These are phyloP conservation scores for Coemansia aciculifera DNA, from an alignment of 192 early-diverging fungal species.

Conservation along the genomic window DNA sequence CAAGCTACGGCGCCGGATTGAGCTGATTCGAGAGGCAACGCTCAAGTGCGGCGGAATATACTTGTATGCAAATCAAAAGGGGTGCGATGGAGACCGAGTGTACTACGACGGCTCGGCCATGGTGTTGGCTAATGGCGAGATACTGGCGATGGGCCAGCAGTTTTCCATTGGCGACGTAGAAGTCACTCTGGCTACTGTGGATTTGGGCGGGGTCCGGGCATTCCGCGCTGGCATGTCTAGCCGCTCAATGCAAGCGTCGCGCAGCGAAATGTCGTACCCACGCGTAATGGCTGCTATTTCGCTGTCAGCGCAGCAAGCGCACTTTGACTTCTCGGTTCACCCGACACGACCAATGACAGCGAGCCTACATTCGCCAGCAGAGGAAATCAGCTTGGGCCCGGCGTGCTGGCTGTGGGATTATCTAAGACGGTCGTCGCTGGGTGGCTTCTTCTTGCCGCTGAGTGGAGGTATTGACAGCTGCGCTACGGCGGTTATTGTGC, in stretches of 20 bases:
- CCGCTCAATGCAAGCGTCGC: constrained; percentile 78
- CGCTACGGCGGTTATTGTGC: constrained; percentile 79
- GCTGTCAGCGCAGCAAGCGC: constrained; percentile 40
- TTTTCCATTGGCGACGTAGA: constrained; percentile 95
- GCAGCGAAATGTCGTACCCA: constrained; percentile 59
- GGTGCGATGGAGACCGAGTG: constrained; percentile 96
- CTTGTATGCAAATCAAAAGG: constrained; percentile 94
- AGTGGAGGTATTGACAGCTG: constrained; percentile 99
- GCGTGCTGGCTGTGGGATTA: constrained; percentile 99
- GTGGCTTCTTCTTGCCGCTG: constrained; percentile 92
- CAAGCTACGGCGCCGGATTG: constrained; percentile 83
- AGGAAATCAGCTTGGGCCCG: constrained; percentile 92
- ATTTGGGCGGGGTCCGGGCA: constrained; percentile 85
- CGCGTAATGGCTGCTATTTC: constrained; percentile 64
- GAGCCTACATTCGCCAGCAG: constrained; percentile 72
- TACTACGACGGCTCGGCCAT: constrained; percentile 96
- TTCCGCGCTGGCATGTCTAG: constrained; percentile 70
- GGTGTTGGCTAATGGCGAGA: constrained; percentile 85
- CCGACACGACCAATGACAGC: constrained; percentile 33
- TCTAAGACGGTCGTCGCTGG: constrained; percentile 82
- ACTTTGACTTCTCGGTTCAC: constrained; percentile 23
- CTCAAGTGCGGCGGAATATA: constrained; percentile 93
- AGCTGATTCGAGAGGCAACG: constrained; percentile 89
- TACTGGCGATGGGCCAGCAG: constrained; percentile 88
- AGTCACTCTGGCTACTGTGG: constrained; percentile 86